Evolutionary conservation across 2,329 filamentous ascomycete species (phyloP).

Genomic region (Beauveria asiatica): DNA sequence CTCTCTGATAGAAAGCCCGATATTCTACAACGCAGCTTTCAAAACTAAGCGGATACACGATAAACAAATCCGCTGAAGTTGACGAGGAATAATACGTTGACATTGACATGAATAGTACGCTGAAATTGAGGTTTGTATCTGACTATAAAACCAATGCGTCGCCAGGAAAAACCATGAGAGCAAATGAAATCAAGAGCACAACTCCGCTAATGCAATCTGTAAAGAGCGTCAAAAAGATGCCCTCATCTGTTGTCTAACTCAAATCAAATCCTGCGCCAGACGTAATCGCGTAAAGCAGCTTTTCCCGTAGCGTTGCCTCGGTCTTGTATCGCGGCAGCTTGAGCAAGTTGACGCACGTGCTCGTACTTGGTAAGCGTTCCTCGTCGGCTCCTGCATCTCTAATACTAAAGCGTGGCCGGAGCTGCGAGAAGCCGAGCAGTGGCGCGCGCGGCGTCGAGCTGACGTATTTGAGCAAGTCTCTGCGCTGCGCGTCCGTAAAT

Average conservation of each 20-base stretch:
- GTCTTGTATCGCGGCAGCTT: slow-evolving; percentile 79
- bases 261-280: slow-evolving; percentile 90
- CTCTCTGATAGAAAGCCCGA: slow-evolving; percentile 64
- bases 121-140: not conserved
- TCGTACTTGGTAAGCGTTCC: slow-evolving; percentile 83
- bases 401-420: slow-evolving; percentile 83
- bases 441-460: slow-evolving; percentile 88
- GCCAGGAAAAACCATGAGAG: not conserved
- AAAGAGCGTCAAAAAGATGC: not conserved
- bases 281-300: slow-evolving; percentile 82
- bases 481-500: slow-evolving; percentile 66
- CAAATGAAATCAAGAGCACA: not conserved
- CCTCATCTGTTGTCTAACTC: slow-evolving; percentile 34
- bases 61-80: not conserved
- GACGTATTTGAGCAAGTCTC: slow-evolving; percentile 89
- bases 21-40: slow-evolving; percentile 45
- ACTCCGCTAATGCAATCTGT: not conserved
- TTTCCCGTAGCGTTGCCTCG: slow-evolving; percentile 59
- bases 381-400: slow-evolving; percentile 54
- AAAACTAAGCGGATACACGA: slow-evolving; percentile 18
- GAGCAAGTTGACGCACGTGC: slow-evolving; percentile 89
- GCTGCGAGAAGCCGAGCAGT: slow-evolving; percentile 75
- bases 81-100: not conserved
- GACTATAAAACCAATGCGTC: not conserved
- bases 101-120: not conserved